A percentile compares a stretch with the other conserved stretches of the same genome.
Evolutionary conservation across 2,329 filamentous ascomycete genomes (phyloP).

Genomic region (Nothopassalora personata): DNA sequence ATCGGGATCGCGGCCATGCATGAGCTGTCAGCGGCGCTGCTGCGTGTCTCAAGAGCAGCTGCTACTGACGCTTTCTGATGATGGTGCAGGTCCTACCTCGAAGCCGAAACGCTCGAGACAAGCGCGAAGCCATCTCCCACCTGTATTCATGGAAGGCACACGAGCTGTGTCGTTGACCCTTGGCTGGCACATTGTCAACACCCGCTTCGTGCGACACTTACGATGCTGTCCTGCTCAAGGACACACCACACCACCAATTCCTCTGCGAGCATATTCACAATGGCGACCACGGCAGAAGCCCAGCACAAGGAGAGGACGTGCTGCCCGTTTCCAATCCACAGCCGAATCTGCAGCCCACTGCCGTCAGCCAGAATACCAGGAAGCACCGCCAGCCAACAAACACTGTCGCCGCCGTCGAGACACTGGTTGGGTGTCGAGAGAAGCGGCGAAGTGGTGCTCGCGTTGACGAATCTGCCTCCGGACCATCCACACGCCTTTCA

Average conservation of each 20-base stretch:
- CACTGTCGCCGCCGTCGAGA: not conserved
- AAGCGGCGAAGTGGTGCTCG: conserved; percentile 17
- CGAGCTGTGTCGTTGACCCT: not conserved
- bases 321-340: not conserved
- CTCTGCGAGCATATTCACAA: not conserved
- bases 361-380: not conserved
- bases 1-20: too few relatives aligned
- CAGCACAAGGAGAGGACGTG: not conserved
- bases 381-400: not conserved
- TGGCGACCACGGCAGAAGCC: not conserved
- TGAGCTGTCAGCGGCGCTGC: too few relatives aligned
- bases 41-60: too few relatives aligned
- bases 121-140: not conserved
- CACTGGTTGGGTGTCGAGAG: not conserved
- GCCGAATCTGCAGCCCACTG: not conserved
- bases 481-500: conserved; percentile 29
- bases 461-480: conserved; percentile 26
- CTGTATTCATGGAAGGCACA: not conserved
- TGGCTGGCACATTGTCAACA: not conserved
- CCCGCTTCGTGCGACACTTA: not conserved
- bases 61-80: too few relatives aligned
- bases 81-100: too few relatives aligned
- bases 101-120: too few relatives aligned
- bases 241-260: too few relatives aligned
- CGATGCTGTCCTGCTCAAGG: not conserved